Conservation (phyloP, 345 rosid species). For the Acer yangbiense region DNA sequence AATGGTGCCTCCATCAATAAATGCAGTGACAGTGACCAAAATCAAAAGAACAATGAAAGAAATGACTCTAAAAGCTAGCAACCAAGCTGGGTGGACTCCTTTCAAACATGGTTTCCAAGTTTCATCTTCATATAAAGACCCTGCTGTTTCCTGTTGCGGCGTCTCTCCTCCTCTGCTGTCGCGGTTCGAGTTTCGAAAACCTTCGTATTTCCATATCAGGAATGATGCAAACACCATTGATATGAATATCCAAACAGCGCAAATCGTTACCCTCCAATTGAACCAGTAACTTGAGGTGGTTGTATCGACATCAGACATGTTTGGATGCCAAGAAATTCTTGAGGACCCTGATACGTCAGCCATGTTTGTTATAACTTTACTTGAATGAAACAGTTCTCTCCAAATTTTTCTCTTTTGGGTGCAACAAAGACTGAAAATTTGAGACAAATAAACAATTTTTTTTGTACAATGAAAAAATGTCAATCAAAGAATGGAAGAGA, state of each 20-base stretch:
- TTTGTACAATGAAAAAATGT: background rate
- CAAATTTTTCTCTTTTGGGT: background rate
- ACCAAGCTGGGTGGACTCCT: conserved; percentile 93
- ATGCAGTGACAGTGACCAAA: conserved; percentile 45
- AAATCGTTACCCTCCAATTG: conserved; percentile 88
- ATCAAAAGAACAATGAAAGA: conserved; percentile 69
- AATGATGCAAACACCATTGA: conserved; percentile 38
- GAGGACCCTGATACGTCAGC: conserved; percentile 41
- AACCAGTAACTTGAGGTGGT: conserved; percentile 74
- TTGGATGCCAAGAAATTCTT: conserved; percentile 64
- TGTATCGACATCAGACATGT: conserved; percentile 52
- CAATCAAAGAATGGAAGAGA: background rate
- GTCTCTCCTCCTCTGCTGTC: conserved; percentile 25
- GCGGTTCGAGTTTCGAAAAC: conserved; percentile 15
- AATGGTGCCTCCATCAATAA: conserved; percentile 70
- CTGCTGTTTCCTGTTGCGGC: conserved; percentile 45
- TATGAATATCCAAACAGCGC: conserved; percentile 57
- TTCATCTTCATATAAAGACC: conserved; percentile 65
- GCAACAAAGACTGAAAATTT: background rate
- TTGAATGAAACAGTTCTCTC: conserved; percentile 2
- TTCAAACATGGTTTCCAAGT: conserved; percentile 83
- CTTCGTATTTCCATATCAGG: conserved; percentile 72
- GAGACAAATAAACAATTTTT: background rate
- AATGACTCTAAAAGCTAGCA: conserved; percentile 68
- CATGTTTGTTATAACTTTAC: conserved; percentile 43